Base-by-base conservation (phyloP, 352 stramenopile genomes). In the Halophytophthora batemanensis region DNA sequence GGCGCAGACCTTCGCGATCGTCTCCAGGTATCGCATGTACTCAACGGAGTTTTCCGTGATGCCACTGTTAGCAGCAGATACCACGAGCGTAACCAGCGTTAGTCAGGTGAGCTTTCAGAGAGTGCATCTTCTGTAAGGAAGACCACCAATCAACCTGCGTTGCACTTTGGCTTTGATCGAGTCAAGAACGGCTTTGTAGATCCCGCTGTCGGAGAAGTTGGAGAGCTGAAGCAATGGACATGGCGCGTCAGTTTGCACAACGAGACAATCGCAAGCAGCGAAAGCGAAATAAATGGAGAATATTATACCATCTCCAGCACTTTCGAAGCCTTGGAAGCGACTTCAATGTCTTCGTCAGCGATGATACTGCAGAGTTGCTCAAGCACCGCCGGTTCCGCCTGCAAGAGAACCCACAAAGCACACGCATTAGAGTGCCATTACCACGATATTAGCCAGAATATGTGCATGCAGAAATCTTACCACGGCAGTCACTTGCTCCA, bases 21-120 rank as follows among this genome's bases (percentile, higher is more conserved):
- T 70, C 50, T 93, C 84, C 13, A 94, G 54, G 42, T 86, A 90
- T 17, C 84, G 77, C 69, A 93, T 84, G 42, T 76, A 90, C 46
- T 90, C 75, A 14, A 89, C 68, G 3, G 80, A 91, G 39, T 66
- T 89, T 50, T 62, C 40, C 1, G 47, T 51, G 41, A 77, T 69
- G 13, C 66, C 66, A 52, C 74, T 85, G 17, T n/a, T n/a, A n/a
- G n/a, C n/a, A n/a, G n/a, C n/a, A n/a, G n/a, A n/a, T n/a, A n/a
- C n/a, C n/a, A n/a, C n/a, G 14, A 29, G 25, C 46, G 34, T 13
- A 44, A 28, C 14, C 69, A 25, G 8, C 17, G n/a, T 28, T 10
- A 11, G 37, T 62, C 36, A 61, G 33, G 34, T 45, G 15, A n/a
- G 6, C 14, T 6, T 6, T 22, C 39, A 18, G 35, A 7, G 0